Evolutionary conservation across 495 filamentous ascomycete genomes (phyloP).

Genomic region (Podospora bellae-mahoneyi): DNA sequence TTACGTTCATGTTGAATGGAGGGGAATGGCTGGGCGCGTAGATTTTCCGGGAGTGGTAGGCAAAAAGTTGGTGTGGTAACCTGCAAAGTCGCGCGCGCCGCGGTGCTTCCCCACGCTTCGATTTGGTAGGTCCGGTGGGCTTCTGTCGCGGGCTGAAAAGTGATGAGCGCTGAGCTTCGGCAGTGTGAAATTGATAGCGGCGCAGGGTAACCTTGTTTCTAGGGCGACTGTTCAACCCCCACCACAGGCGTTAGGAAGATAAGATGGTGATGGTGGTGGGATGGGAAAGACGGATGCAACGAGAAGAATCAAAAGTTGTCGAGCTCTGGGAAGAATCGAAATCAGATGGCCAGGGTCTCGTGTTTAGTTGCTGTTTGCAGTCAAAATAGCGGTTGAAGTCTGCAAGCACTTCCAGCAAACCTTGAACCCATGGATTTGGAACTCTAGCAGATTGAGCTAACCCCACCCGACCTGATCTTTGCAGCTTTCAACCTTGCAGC

Average conservation of each 20-base stretch:
- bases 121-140: not conserved
- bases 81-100: not conserved
- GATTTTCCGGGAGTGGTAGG: not conserved
- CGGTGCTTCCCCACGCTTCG: not conserved
- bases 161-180: not conserved
- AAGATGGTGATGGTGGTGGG: not conserved
- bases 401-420: no score
- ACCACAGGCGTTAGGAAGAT: not conserved
- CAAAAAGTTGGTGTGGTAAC: not conserved
- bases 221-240: not conserved
- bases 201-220: not conserved
- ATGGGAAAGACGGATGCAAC: not conserved
- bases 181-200: not conserved
- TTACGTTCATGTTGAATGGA: slow-evolving; percentile 45
- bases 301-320: no score
- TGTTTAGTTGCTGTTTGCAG: no score
- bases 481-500: no score
- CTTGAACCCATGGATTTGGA: no score
- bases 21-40: not conserved
- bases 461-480: no score
- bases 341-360: no score
- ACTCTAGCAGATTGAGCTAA: no score
- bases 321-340: no score
- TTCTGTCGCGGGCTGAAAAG: not conserved
- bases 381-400: no score